Base-by-base conservation (phyloP, 2,329 filamentous ascomycete species). In the Cercospora beticola region DNA sequence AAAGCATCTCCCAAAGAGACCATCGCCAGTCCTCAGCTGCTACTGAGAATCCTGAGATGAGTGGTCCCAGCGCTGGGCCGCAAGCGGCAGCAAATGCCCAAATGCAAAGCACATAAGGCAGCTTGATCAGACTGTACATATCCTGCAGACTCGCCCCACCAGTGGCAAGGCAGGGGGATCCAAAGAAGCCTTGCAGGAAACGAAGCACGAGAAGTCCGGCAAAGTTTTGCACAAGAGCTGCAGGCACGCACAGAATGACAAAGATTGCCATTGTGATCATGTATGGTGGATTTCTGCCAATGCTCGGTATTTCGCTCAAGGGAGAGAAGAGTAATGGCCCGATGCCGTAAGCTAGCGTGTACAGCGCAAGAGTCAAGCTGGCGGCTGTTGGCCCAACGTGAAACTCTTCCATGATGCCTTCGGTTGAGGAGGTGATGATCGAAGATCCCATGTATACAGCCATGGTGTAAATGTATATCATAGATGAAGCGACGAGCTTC, bases 201-300 rank as follows among this genome's bases (percentile, higher is more conserved):
- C 88, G 85, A 5, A 83, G 76, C 1, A 89, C 86, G 74, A 92
- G 64, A 72, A 74, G 62, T 0, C 88, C 88, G 0, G 86, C 80
- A 64, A 88, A 90, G 79, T 88, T 90, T 56, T 85, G 78, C 3
- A 87, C 87, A 0, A 92, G 77, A 0, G 88, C 87, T 0, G 88
- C 87, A 0, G 89, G 89, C n/a, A 92, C 84, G 7, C 85, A 87
- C 8, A 92, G 78, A 69, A 92, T 84, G 58, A 90, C 86, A 76
- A 91, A 92, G 26, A 92, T 80, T 66, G 86, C 85, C 81, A 92
- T 89, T 7, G 89, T 90, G 71, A 86, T 77, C 36, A 90, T 86
- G 78, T 92, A 92, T 4, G 90, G 86, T 0, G 87, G 86, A 72
- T 89, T 92, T 6, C 90, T 84, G 2, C 90, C 90, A 63, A 92